Evolutionary conservation across 768 basidiomycete species (phyloP), one percentile per base, ranked within the genome.

Genomic region (Fomitopsis serialis): DNA sequence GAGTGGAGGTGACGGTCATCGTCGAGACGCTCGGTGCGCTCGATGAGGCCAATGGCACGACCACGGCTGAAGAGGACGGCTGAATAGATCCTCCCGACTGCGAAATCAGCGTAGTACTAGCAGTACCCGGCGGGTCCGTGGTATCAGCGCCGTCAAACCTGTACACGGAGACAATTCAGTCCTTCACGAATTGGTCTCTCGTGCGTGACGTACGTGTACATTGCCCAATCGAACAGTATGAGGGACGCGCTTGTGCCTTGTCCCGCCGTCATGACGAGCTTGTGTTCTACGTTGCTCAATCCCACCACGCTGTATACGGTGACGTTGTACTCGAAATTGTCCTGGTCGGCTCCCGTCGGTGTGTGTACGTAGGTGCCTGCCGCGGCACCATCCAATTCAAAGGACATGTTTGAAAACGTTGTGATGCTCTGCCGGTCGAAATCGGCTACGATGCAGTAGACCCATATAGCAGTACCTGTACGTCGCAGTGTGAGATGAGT

Each of bases 391-490:
- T 59, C 54, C 5, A 59, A 27, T 7, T 11, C 34, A 42, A 59
- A 59, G 9, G 24, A 53, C 34, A 59, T 52, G 29, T 47, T 56
- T 9, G 53, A 42, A 35, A 23, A 29, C 1, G 58, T 58, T 19
- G 37, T 40, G 0, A 19, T 51, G 11, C 34, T 19, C 19, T 25
- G 22, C 23, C 15, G 5, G 13, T 8, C 37, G 22, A 12, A 23
- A 35, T 59, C 53, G 5, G 48, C 53, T n/a, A 58, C 15, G 13
- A 56, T n/a, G 29, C 50, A 50, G 45, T 37, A 55, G 15, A 59
- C 58, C 37, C 55, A 55, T 27, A 59, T 49, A 9, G 54, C 58
- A n/a, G 49, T 46, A 15, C 58, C 58, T 49, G 37, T 40, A 19
- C 15, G 13, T 40, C 19, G 37, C 13, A 6, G 10, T 21, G 12